These are phyloP conservation scores for Apiotrichum gamsii DNA, from an alignment of 1,284 basidiomycete genomes.

Conservation along the genomic window DNA sequence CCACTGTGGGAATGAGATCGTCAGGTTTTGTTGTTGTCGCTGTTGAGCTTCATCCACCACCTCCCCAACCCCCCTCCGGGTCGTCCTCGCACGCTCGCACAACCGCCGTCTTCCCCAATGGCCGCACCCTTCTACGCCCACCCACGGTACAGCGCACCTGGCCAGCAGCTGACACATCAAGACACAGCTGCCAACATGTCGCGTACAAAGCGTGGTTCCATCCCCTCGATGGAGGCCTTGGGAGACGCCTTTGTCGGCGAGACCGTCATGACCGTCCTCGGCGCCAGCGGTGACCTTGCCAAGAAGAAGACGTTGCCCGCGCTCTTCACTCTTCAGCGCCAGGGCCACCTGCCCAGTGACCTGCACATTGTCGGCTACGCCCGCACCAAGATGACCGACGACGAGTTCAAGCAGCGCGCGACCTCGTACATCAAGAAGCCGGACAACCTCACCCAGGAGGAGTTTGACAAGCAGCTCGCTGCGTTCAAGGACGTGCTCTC, in stretches of 20 bases:
- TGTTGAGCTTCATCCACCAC: background rate
- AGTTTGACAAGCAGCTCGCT: conserved; percentile 56
- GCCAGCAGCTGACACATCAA: conserved; percentile 3
- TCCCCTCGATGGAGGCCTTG: conserved; percentile 75
- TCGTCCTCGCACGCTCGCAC: too few species aligned
- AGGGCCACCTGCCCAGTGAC: conserved; percentile 71
- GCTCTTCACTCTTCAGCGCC: conserved; percentile 77
- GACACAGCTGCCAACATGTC: conserved; percentile 5
- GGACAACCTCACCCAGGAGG: conserved; percentile 50
- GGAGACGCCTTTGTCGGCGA: conserved; percentile 72
- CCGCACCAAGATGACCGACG: conserved; percentile 66
- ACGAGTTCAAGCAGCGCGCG: conserved; percentile 76
- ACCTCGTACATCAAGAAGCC: conserved; percentile 76
- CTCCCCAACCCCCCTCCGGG: background rate
- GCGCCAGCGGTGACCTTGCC: conserved; percentile 94
- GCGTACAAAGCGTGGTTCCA: conserved; percentile 46
- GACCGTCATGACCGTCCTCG: conserved; percentile 85
- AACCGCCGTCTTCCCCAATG: too few species aligned
- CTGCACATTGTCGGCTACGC: conserved; percentile 90
- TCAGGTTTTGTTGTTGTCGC: too few species aligned
- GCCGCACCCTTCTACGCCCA: conserved; percentile 3
- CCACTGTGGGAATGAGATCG: too few species aligned
- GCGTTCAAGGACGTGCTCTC: conserved; percentile 72
- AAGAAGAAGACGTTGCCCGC: conserved; percentile 99
- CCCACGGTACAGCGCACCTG: conserved; percentile 3